Percentiles rank a stretch among this genome's conserved stretches.
Conservation (phyloP, 2,329 filamentous ascomycete genomes). For the Venturia nashicola region DNA sequence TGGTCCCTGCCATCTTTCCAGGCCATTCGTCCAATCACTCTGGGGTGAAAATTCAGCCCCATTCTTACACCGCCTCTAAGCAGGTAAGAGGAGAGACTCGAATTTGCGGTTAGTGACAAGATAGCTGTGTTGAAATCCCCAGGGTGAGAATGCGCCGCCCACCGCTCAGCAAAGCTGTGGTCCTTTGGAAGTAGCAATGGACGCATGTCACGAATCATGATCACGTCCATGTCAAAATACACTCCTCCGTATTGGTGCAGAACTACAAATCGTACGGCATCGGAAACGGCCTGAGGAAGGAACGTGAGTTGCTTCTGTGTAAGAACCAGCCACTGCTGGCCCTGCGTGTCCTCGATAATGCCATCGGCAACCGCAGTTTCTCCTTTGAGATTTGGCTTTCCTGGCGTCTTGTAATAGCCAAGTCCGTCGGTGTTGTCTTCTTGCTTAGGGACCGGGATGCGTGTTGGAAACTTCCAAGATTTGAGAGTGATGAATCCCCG, state of each 20-base stretch:
- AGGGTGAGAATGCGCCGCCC: conserved; percentile 39
- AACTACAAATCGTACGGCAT: conserved; percentile 43
- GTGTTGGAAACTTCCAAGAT: conserved; percentile 40
- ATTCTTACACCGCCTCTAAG: conserved; percentile 44
- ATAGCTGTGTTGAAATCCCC: conserved; percentile 47
- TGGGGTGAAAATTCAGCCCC: conserved; percentile 45
- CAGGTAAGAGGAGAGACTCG: conserved; percentile 41
- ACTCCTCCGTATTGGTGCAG: conserved; percentile 41
- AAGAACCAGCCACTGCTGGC: conserved; percentile 41
- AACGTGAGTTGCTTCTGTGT: conserved; percentile 45
- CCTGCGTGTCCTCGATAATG: conserved; percentile 35
- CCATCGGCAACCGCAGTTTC: conserved; percentile 37
- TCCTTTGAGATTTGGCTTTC: conserved; percentile 30
- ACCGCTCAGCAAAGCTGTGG: conserved; percentile 43
- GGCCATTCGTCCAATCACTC: conserved; percentile 43
- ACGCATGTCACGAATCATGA: conserved; percentile 43
- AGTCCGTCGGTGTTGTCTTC: conserved; percentile 36
- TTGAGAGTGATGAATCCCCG: conserved; percentile 40
- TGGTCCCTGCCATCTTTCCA: conserved; percentile 42
- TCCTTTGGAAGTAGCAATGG: conserved; percentile 38
- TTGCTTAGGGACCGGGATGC: conserved; percentile 38
- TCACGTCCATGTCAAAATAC: conserved; percentile 45
- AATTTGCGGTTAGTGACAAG: conserved; percentile 44
- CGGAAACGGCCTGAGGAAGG: conserved; percentile 44
- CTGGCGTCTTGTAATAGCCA: conserved; percentile 36